Percentiles rank a stretch among this genome's conserved stretches.
Conservation (phyloP, 2,329 filamentous ascomycete genomes). For the Corynespora cassiicola region DNA sequence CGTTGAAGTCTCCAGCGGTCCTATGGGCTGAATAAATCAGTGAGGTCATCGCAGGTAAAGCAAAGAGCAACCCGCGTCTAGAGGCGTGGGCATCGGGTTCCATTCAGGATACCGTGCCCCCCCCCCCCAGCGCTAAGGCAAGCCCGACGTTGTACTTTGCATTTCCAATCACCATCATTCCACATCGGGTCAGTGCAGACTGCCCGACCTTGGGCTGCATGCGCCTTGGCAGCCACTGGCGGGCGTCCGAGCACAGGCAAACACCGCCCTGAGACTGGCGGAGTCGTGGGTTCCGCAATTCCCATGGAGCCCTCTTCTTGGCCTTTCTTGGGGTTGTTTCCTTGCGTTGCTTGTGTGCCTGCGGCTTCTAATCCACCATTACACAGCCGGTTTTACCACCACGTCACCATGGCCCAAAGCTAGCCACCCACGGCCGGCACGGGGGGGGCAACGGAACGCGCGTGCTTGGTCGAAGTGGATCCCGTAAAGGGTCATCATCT, state of each 20-base stretch:
- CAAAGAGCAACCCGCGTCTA: too few species aligned
- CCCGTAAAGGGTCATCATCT: slow-evolving; percentile 16
- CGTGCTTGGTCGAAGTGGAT: slow-evolving; percentile 35
- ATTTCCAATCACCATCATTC: slow-evolving; percentile 18
- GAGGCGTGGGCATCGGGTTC: too few species aligned
- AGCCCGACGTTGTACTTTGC: slow-evolving; percentile 19
- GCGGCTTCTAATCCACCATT: slow-evolving; percentile 33
- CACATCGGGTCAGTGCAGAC: slow-evolving; percentile 20
- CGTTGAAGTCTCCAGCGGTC: too few species aligned
- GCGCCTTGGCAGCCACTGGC: slow-evolving; percentile 24
- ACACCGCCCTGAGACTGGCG: slow-evolving; percentile 32
- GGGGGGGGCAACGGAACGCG: slow-evolving; percentile 25
- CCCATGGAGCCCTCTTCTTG: slow-evolving; percentile 33
- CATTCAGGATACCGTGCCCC: slow-evolving; percentile 10
- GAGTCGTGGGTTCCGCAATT: slow-evolving; percentile 34
- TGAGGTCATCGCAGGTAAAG: too few species aligned
- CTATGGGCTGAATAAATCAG: too few species aligned
- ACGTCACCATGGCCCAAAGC: slow-evolving; percentile 38
- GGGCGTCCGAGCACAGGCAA: slow-evolving; percentile 26
- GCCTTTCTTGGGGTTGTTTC: slow-evolving; percentile 40
- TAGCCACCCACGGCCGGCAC: slow-evolving; percentile 25
- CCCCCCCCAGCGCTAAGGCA: slow-evolving; percentile 19
- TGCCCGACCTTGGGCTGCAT: slow-evolving; percentile 28
- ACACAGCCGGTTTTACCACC: slow-evolving; percentile 39
- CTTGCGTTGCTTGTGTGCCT: slow-evolving; percentile 45